phyloP scores from a whole-genome alignment of 1,284 basidiomycete genomes.

The Chalciporus sp. region DNA sequence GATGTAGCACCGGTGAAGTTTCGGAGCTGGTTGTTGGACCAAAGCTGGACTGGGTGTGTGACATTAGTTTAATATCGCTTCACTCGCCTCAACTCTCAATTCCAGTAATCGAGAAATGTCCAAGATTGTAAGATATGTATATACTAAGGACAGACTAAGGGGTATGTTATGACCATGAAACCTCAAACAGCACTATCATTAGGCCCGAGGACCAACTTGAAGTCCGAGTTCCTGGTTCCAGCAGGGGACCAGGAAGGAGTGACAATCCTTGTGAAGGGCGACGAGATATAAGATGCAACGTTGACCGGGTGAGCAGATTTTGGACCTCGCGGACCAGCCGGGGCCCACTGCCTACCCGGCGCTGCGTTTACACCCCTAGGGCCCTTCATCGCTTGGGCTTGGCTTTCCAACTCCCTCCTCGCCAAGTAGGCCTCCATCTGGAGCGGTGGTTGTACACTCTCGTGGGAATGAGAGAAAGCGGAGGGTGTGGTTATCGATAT shows the following conservation, averaged over 20 bases:
- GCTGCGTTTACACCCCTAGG: neutral
- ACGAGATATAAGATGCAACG: conserved; percentile 1
- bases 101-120: too few relatives aligned
- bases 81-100: too few relatives aligned
- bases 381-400: neutral
- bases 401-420: neutral
- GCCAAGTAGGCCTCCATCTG: conserved; percentile 11
- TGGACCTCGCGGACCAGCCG: neutral
- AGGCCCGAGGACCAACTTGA: neutral
- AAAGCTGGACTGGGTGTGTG: too few relatives aligned
- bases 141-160: neutral
- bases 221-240: neutral
- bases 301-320: conserved; percentile 7
- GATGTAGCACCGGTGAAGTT: neutral
- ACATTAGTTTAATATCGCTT: too few relatives aligned
- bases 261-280: conserved; percentile 3
- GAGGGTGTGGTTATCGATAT: conserved; percentile 15
- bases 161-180: neutral
- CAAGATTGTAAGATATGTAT: too few relatives aligned
- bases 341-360: conserved; percentile 3
- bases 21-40: neutral
- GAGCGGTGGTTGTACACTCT: conserved; percentile 10
- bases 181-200: conserved; percentile 11
- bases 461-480: conserved; percentile 29
- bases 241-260: conserved; percentile 1